phyloP scores from a whole-genome alignment of 2,329 filamentous ascomycete genomes.

The Alternaria incomplexa region DNA sequence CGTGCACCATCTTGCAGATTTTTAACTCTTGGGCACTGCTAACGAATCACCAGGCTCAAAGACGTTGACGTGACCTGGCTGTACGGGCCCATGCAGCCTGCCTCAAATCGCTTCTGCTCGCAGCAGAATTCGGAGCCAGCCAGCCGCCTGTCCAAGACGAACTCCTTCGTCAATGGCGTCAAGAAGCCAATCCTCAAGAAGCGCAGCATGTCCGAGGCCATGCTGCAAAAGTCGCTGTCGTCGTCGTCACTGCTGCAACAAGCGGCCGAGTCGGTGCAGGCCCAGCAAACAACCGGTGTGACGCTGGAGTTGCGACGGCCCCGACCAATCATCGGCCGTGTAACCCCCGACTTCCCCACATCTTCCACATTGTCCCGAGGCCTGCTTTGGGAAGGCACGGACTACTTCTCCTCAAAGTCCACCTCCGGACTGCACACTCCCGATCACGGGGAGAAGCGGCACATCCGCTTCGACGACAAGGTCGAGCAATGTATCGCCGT shows the following conservation, averaged over 20 bases:
- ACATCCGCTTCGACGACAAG: constrained; percentile 96
- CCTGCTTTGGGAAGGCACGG: constrained; percentile 67
- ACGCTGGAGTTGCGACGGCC: constrained; percentile 54
- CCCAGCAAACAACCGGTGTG: constrained; percentile 71
- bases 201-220: constrained; percentile 92
- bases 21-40: constrained; percentile 28
- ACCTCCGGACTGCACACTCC: constrained; percentile 75
- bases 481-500: constrained; percentile 96
- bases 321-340: constrained; percentile 64
- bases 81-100: constrained; percentile 88
- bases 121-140: constrained; percentile 57
- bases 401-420: constrained; percentile 68
- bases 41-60: constrained; percentile 73
- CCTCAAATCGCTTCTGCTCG: constrained; percentile 61
- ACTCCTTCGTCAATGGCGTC: constrained; percentile 67
- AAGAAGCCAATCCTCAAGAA: constrained; percentile 97
- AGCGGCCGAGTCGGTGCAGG: constrained; percentile 83
- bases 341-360: constrained; percentile 72
- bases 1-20: constrained; percentile 27
- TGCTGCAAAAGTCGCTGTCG: constrained; percentile 87
- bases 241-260: constrained; percentile 89
- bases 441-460: constrained; percentile 69
- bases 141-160: constrained; percentile 64
- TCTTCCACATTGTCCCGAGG: constrained; percentile 68
- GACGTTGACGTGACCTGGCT: constrained; percentile 98